Conservation (phyloP, 1,139 yeast species). For the Candida labiduridarum region DNA sequence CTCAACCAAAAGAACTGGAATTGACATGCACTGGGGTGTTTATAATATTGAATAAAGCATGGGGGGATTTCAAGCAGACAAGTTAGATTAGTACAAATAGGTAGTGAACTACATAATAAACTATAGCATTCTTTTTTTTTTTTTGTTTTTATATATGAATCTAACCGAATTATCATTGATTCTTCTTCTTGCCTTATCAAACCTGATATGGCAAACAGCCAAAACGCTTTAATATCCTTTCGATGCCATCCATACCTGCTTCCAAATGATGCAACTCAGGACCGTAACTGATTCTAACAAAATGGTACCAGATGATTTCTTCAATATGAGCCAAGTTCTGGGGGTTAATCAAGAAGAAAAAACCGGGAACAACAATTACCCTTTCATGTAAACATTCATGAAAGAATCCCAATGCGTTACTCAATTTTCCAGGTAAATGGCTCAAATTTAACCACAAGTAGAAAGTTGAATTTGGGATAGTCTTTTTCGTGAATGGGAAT, state of each 20-base stretch:
- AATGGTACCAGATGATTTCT: constrained; percentile 67
- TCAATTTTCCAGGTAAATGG: constrained; percentile 60
- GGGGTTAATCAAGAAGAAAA: constrained; percentile 67
- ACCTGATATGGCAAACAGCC: constrained; percentile 41
- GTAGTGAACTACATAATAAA: neutral
- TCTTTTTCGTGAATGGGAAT: constrained; percentile 47
- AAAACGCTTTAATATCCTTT: constrained; percentile 53
- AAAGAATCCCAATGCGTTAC: constrained; percentile 67
- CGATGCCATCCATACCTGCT: constrained; percentile 70
- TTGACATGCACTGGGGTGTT: constrained; percentile 89
- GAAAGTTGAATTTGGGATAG: constrained; percentile 64
- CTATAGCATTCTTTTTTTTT: neutral
- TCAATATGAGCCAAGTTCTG: constrained; percentile 61
- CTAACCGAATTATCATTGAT: too few relatives aligned
- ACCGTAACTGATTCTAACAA: constrained; percentile 64
- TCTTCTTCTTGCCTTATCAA: neutral
- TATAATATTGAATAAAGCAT: constrained; percentile 79
- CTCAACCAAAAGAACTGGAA: constrained; percentile 57
- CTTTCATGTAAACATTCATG: constrained; percentile 68
- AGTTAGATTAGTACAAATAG: neutral
- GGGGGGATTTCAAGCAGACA: constrained; percentile 75
- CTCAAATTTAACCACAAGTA: constrained; percentile 65
- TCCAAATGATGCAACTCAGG: constrained; percentile 59
- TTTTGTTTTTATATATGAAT: neutral
- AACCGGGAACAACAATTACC: constrained; percentile 69